Conservation (phyloP, 805 yeast species). For the Huiozyma naganishii region DNA sequence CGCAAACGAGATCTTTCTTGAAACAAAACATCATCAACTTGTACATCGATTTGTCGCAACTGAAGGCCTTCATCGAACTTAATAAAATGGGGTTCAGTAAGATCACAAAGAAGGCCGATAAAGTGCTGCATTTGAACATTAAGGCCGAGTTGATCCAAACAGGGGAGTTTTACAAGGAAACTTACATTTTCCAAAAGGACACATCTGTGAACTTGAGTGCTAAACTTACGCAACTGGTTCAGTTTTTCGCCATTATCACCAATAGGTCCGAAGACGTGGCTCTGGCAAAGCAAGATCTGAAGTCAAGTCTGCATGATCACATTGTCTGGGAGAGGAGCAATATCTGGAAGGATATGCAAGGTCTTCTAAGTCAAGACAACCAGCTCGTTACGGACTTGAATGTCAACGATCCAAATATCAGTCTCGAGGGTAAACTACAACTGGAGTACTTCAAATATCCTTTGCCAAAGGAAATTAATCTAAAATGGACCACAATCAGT, state of each 20-base stretch:
- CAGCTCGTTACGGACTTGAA: slow-evolving; percentile 20
- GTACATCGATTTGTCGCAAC: slow-evolving; percentile 68
- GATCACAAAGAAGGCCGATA: slow-evolving; percentile 84
- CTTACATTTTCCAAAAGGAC: slow-evolving; percentile 44
- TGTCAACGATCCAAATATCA: slow-evolving; percentile 8
- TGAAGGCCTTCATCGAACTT: slow-evolving; percentile 73
- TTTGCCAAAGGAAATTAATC: slow-evolving; percentile 19
- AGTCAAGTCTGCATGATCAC: slow-evolving; percentile 69
- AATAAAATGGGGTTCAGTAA: slow-evolving; percentile 82
- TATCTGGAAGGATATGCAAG: slow-evolving; percentile 92
- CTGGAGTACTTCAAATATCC: slow-evolving; percentile 27
- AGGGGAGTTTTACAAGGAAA: slow-evolving; percentile 34
- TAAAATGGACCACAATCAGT: slow-evolving; percentile 4
- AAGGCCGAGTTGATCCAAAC: slow-evolving; percentile 38
- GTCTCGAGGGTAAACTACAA: slow-evolving; percentile 23
- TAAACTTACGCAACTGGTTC: slow-evolving; percentile 43
- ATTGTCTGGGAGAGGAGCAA: slow-evolving; percentile 95
- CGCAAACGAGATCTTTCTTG: slow-evolving; percentile 49
- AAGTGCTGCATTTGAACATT: slow-evolving; percentile 49
- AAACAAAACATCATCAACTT: slow-evolving; percentile 52
- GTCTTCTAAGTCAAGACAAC: slow-evolving; percentile 51
- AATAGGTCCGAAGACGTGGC: slow-evolving; percentile 29
- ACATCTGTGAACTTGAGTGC: slow-evolving; percentile 41
- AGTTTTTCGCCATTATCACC: slow-evolving; percentile 43
- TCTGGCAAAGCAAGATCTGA: slow-evolving; percentile 42